Evolutionary conservation across 1,284 basidiomycete species (phyloP).

Genomic region (Moesziomyces aphidis): DNA sequence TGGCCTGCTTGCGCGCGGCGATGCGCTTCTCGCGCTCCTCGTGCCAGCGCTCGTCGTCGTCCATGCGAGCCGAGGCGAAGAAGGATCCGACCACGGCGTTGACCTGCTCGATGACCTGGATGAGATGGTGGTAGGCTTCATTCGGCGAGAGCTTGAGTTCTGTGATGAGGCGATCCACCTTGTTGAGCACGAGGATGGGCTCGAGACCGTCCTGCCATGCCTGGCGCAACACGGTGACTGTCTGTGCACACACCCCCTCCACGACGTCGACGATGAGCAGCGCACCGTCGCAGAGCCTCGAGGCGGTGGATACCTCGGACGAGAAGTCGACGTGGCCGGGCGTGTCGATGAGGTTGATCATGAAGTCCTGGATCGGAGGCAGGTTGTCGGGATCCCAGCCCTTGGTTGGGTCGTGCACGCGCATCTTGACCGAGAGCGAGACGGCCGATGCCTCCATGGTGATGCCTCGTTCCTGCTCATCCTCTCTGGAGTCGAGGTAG

Average conservation of each 20-base stretch:
- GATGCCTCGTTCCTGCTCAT: slow-evolving; percentile 97
- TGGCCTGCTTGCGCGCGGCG: slow-evolving; percentile 76
- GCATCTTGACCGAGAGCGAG: slow-evolving; percentile 64
- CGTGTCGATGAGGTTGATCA: slow-evolving; percentile 96
- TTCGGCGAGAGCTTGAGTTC: slow-evolving; percentile 90
- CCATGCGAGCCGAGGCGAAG: slow-evolving; percentile 94
- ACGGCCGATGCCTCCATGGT: slow-evolving; percentile 98
- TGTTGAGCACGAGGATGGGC: slow-evolving; percentile 96
- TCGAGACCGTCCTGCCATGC: slow-evolving; percentile 90
- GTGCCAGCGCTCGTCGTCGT: slow-evolving; percentile 89
- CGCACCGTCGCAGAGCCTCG: slow-evolving; percentile 92
- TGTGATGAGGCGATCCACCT: slow-evolving; percentile 93
- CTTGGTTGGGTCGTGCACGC: slow-evolving; percentile 42
- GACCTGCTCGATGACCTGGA: slow-evolving; percentile 93
- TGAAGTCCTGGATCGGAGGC: slow-evolving; percentile 73
- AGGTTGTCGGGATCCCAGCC: slow-evolving; percentile 56
- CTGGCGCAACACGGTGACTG: slow-evolving; percentile 92
- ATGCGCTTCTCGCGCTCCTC: slow-evolving; percentile 88
- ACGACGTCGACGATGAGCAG: slow-evolving; percentile 97
- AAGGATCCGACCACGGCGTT: slow-evolving; percentile 98
- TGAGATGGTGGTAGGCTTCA: slow-evolving; percentile 94
- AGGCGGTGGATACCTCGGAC: slow-evolving; percentile 93
- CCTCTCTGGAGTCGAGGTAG: slow-evolving; percentile 94
- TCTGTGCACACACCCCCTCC: slow-evolving; percentile 98
- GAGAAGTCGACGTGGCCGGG: slow-evolving; percentile 99